A percentile compares a stretch with the other conserved stretches of the same genome.
Conservation (phyloP, 257 asterid species). For the Leptodermis oblonga region DNA sequence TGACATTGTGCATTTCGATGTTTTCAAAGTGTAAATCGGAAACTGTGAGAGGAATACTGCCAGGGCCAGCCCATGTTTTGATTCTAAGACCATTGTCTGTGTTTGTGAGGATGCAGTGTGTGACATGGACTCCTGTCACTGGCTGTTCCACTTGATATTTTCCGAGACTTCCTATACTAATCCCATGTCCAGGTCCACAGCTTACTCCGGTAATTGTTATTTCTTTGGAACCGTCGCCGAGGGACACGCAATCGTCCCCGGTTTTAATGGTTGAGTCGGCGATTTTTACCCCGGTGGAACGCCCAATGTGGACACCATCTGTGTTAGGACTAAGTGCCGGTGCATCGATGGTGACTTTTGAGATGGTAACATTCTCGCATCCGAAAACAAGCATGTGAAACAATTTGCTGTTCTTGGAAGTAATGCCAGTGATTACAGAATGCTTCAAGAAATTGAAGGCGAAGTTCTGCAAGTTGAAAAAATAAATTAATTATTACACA, state of each 20-base stretch:
- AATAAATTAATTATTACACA: neutral
- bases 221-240: conserved; percentile 24
- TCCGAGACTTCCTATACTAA: conserved; percentile 28
- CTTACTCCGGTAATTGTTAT: conserved; percentile 10
- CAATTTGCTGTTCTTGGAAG: conserved; percentile 16
- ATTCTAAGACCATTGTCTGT: conserved; percentile 24
- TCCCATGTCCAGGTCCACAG: conserved; percentile 36
- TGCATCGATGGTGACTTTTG: neutral
- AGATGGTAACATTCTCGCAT: conserved; percentile 3
- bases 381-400: conserved; percentile 14
- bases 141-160: conserved; percentile 12
- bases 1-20: conserved; percentile 20
- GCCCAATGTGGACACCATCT: conserved; percentile 29
- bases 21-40: conserved; percentile 22
- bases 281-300: neutral
- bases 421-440: neutral
- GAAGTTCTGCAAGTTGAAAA: conserved; percentile 17
- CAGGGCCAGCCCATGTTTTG: conserved; percentile 20
- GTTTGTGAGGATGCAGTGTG: conserved; percentile 4
- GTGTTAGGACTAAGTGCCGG: conserved; percentile 28
- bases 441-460: conserved; percentile 13
- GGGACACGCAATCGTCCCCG: conserved; percentile 30
- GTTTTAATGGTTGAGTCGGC: conserved; percentile 8
- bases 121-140: conserved; percentile 16
- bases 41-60: neutral